Evolutionary conservation across 345 rosid species (phyloP), one percentile per base, ranked within the genome.

Genomic region (Citrus sp.): DNA sequence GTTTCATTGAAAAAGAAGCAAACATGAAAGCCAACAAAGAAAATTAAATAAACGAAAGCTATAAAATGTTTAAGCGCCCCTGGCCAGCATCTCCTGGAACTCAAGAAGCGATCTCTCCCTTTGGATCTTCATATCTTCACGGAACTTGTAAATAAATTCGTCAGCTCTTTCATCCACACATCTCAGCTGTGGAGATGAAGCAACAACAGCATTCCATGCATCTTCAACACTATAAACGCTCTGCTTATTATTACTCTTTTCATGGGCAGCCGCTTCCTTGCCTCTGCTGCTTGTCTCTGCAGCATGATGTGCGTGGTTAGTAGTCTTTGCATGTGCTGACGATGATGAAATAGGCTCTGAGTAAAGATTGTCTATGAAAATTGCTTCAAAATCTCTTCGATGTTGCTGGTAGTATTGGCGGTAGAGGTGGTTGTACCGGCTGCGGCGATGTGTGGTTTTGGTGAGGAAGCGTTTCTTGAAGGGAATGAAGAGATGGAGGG

Each of bases 131-230:
- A 90, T 88, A 42, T 89, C 94, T 70, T 90, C 86, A 72, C 76
- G 88, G 78, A 93, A 87, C 82, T 90, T 90, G 56, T 73, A 60
- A 34, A 94, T 94, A 34, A 94, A 94, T 74, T 94, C 98, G 6
- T 93, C 97, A 13, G 98, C 98, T 82, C 92, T 86, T 66, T 93
- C 97, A 67, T 94, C 87, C 64, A 94, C 97, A n/a, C 88, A 81
- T 76, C 93, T 84, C 42, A 92, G 76, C 79, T 90, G 97, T 1
- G 97, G 97, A 19, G 98, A 93, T 13, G 79, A 83, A 35, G 95
- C 94, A 56, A 94, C 92, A 25, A 89, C 86, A 67, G 88, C 89
- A 74, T 87, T 90, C 97, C 97, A 94, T 13, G 91, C 92, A 82
- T 94, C 97, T 72, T 94, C 98, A 58, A 94, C 76, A 7, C 86